Conservation (phyloP, 202 grass and related monocot genomes). For the Elaeis oleifera region DNA sequence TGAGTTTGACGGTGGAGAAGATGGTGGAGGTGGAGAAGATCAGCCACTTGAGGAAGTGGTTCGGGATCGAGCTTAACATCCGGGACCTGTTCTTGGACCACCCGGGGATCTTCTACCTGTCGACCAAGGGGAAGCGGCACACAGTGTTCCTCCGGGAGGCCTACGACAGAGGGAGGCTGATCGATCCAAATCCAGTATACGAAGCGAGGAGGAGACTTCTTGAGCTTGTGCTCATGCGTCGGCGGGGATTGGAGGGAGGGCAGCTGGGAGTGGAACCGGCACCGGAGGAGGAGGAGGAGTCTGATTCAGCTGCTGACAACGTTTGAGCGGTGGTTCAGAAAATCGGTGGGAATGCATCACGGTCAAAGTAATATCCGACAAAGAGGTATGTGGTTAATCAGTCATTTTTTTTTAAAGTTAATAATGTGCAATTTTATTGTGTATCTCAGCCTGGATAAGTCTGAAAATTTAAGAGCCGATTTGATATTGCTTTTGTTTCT, state of each 20-base stretch:
- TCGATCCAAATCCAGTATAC: conserved; percentile 62
- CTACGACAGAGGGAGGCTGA: conserved; percentile 49
- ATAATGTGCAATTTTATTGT: too few species aligned
- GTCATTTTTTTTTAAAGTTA: too few species aligned
- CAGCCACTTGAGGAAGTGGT: conserved; percentile 83
- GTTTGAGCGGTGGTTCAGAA: too few species aligned
- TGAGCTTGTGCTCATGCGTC: conserved; percentile 63
- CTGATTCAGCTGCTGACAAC: too few species aligned
- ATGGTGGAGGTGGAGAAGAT: conserved; percentile 97
- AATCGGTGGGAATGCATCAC: too few species aligned
- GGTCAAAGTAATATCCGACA: too few species aligned
- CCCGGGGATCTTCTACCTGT: conserved; percentile 90
- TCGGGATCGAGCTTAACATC: conserved; percentile 80
- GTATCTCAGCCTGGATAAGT: too few species aligned
- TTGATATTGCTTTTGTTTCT: too few species aligned
- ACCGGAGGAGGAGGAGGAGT: too few species aligned
- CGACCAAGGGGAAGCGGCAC: conserved; percentile 55
- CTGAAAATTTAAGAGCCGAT: too few species aligned
- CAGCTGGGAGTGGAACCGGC: too few species aligned
- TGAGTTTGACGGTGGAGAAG: conserved; percentile 86
- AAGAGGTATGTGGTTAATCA: too few species aligned
- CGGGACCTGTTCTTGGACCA: conserved; percentile 90
- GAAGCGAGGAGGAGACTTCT: conserved; percentile 56
- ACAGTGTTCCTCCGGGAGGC: conserved; percentile 75
- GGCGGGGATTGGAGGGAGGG: conserved; percentile 31